Conservation (phyloP, 352 stramenopile genomes). For the Phytophthora nicotianae region DNA sequence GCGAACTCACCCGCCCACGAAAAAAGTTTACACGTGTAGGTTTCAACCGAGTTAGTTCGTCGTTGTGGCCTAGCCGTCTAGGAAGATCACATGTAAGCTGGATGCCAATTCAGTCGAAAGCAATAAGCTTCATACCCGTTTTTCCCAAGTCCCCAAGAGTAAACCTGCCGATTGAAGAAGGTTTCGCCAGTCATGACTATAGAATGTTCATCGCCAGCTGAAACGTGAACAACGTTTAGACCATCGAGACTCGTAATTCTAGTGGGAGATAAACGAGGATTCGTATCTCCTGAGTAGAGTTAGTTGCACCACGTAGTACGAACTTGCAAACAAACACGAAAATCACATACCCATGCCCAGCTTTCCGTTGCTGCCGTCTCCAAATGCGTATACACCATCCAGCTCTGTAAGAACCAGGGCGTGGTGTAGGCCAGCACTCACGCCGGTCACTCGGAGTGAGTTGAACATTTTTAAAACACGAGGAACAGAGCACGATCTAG, state of each 20-base stretch:
- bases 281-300: slow-evolving; percentile 44
- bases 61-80: slow-evolving; percentile 63
- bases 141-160: slow-evolving; percentile 69
- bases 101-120: background rate
- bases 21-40: slow-evolving; percentile 78
- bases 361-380: slow-evolving; percentile 64
- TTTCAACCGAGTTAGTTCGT: slow-evolving; percentile 54
- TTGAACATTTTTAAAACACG: slow-evolving; percentile 64
- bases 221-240: slow-evolving; percentile 60
- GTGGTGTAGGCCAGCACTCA: slow-evolving; percentile 65
- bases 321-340: background rate
- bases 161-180: slow-evolving; percentile 77
- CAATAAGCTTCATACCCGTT: slow-evolving; percentile 51
- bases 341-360: slow-evolving; percentile 55
- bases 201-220: slow-evolving; percentile 74
- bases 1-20: slow-evolving; percentile 46
- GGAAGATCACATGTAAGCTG: background rate
- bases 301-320: slow-evolving; percentile 1
- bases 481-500: slow-evolving; percentile 41
- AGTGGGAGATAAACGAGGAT: slow-evolving; percentile 40
- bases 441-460: slow-evolving; percentile 49
- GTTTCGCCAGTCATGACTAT: slow-evolving; percentile 67
- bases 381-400: slow-evolving; percentile 75
- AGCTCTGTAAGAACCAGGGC: slow-evolving; percentile 74
- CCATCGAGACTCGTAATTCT: slow-evolving; percentile 55